Percentiles rank a stretch among this genome's conserved stretches.
phyloP scores from a whole-genome alignment of 2,329 filamentous ascomycete genomes.

The Microascus cirrosus region DNA sequence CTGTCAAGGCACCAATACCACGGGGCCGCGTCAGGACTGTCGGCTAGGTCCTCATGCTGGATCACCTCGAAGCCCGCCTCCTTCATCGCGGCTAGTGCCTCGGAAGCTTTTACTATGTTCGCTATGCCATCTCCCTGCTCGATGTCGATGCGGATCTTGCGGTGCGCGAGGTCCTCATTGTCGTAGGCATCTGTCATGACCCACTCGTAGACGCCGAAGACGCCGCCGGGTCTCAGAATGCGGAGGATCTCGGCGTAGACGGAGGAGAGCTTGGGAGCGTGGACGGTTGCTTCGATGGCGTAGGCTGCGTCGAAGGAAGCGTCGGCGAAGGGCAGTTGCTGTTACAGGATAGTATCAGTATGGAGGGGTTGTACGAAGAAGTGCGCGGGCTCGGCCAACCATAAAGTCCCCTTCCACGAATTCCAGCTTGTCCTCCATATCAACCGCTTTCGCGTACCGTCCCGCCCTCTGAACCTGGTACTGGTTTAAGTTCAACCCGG shows the following conservation, averaged over 20 bases:
- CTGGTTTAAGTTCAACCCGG: constrained; percentile 97
- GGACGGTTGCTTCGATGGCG: constrained; percentile 93
- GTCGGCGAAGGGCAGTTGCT: constrained; percentile 92
- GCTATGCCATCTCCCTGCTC: constrained; percentile 94
- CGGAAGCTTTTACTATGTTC: constrained; percentile 86
- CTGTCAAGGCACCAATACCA: constrained; percentile 96
- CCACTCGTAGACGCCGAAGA: constrained; percentile 98
- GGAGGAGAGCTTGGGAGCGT: constrained; percentile 80
- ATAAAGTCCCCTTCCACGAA: constrained; percentile 98
- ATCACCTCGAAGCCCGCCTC: constrained; percentile 77
- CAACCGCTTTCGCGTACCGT: constrained; percentile 71
- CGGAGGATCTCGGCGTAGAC: constrained; percentile 93
- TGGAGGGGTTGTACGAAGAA: too few relatives aligned
- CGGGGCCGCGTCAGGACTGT: constrained; percentile 61
- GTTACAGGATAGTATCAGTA: too few relatives aligned
- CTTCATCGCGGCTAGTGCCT: constrained; percentile 74
- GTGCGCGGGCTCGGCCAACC: too few relatives aligned
- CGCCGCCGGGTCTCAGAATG: constrained; percentile 88
- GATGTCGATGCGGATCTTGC: constrained; percentile 84
- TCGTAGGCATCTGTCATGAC: constrained; percentile 95
- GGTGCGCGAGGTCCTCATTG: constrained; percentile 76
- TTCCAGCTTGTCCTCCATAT: constrained; percentile 64
- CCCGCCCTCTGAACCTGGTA: constrained; percentile 97
- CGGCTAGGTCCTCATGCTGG: constrained; percentile 77
- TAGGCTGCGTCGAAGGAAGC: constrained; percentile 92